Conservation (phyloP, 176 grass and related monocot species). For the Oryza meyeriana region DNA sequence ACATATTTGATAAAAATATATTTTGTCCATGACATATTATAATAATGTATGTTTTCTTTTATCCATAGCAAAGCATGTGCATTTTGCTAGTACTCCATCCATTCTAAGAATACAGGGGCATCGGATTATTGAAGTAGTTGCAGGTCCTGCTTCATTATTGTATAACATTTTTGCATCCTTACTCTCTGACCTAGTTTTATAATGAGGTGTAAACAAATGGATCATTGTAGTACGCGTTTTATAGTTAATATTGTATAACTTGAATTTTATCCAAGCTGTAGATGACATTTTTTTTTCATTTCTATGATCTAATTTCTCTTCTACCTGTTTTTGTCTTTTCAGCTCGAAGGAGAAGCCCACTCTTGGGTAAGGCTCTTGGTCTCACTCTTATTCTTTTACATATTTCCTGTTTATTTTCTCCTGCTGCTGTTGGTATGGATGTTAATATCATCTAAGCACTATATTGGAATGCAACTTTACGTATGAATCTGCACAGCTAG, state of each 20-base stretch:
- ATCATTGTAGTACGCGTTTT: neutral
- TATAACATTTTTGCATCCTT: neutral
- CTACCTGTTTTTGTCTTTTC: slow-evolving; percentile 26
- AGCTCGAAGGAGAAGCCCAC: slow-evolving; percentile 99
- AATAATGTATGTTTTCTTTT: too few species aligned
- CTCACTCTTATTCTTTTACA: neutral
- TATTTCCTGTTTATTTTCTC: neutral
- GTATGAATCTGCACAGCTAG: neutral
- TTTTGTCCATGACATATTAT: too few species aligned
- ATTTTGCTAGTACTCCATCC: too few species aligned
- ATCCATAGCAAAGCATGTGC: too few species aligned
- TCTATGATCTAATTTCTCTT: slow-evolving; percentile 29
- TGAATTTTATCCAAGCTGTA: neutral
- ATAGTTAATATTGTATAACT: neutral
- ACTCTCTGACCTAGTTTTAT: neutral
- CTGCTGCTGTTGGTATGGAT: neutral
- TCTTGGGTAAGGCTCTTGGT: slow-evolving; percentile 66
- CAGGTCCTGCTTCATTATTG: neutral
- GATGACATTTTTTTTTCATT: neutral
- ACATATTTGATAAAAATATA: too few species aligned
- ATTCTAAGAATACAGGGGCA: neutral
- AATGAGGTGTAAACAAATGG: neutral
- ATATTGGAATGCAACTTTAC: neutral
- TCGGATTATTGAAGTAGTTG: neutral
- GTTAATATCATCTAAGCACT: neutral